Base-by-base conservation (phyloP, 2,329 filamentous ascomycete genomes). In the Calonectria hongkongensis region DNA sequence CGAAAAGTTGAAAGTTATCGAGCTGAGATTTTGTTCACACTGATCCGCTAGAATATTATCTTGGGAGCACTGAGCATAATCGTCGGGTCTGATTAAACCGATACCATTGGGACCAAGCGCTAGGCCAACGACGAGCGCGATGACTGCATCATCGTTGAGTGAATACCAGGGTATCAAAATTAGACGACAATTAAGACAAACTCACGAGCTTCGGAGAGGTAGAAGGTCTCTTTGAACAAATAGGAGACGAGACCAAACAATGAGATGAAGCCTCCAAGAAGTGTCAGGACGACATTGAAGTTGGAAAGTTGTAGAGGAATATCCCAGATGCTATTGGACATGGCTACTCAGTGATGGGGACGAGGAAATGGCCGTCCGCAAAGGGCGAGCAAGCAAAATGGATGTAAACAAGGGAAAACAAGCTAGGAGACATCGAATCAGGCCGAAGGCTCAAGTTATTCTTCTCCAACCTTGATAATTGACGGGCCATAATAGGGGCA, bases 161-260 rank as follows among this genome's bases (percentile, higher is more conserved):
- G 74, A 25, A 48, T 47, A 27, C 28, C 5, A 10, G 13, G 2
- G 12, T 7, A 8, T 33, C n/a, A 12, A n/a, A n/a, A 21, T 33
- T n/a, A 1, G 5, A 9, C 4, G 15, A 12, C 15, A 27, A 41
- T 3, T 7, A n/a, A 27, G 33, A 9, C 5, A 25, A 36, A 91
- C 94, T 82, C 87, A 96, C 95, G 87, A 65, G 96, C 94, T 89
- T 98, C 96, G 0, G 95, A 98, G 0, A 98, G 89, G 82, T 98
- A 98, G 81, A 94, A 96, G 70, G 92, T 94, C 85, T 98, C 96
- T 81, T 98, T 98, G 81, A 94, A 89, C 21, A 98, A 89, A 81
- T 95, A 98, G 0, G 95, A 98, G 0, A 98, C 95, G 50, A 98
- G 86, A 3, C 95, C 95, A 80, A 98, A 98, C 21, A 97, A 77